Evolutionary conservation across 768 basidiomycete species (phyloP), one percentile per base, ranked within the genome.

Genomic region (Tubosaeta sp.): DNA sequence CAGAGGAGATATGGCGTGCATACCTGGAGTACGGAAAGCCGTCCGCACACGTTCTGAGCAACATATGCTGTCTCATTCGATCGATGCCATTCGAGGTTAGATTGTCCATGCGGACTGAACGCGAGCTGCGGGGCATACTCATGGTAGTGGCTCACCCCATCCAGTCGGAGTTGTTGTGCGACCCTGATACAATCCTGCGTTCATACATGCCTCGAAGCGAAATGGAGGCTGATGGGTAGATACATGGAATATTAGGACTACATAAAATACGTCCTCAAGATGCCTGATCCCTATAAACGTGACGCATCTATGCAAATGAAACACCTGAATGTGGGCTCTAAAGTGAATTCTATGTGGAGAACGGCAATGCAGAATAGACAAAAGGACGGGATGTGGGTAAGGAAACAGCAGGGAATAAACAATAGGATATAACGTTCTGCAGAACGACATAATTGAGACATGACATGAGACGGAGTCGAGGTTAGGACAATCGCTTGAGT

Each of bases 11-110:
- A 48, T 47, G 12, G 38, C 16, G 18, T 21, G 41, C 64, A 48
- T 52, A 69, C 68, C 64, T 70, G 36, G 68, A 69, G 56, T 67
- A 71, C 51, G 69, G 62, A 56, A 71, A 70, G 48, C 69, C 68
- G 6, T 49, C 18, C 24, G 49, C 53, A 38, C 57, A 68, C 35
- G 53, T 57, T 53, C 57, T 59, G 21, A 54, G 35, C 30, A 69
- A 29, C 24, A 51, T 39, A 1, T 53, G 51, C 40, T 46, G 57
- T 51, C 59, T 59, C 42, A 51, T 55, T 31, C 59, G 53, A 34
- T 57, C 51, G 47, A 70, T 56, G 27, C 55, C 49, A 52, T 57
- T 63, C 53, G 66, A 61, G 42, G 61, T 47, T 40, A 58, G 48
- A 53, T 53, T 57, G 50, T 59, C 61, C 55, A 56, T 51, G 52